Evolutionary conservation across 257 asterid species (phyloP), one percentile per base, ranked within the genome.

Genomic region (Nicotiana attenuata): DNA sequence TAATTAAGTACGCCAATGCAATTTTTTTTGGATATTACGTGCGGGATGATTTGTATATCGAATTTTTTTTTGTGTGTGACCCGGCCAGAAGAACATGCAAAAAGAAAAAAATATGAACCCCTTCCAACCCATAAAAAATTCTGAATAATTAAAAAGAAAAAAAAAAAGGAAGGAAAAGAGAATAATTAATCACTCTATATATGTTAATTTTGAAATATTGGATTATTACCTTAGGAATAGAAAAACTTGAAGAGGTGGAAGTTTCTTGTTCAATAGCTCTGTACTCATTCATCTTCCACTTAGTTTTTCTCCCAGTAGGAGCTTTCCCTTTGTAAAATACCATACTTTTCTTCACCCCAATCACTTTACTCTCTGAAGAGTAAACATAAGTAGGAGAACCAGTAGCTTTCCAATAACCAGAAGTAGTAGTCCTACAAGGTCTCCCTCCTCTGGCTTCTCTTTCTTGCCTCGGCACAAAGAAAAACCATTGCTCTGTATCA

Each of bases 271-370:
- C 35, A 78, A 93, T 93, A 80, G 97, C 97, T 83, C 90, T 87
- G 8, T 93, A 93, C 83, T 93, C 97, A 4, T 93, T 89, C 96
- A 93, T 91, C 47, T 93, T 93, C 98, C 98, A 93, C 73, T 86
- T 81, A 5, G 97, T 93, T 79, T 93, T 92, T 78, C 81, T 85
- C 20, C 98, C 98, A 0, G 81, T 87, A 1, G 97, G 96, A 17
- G 97, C 97, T 87, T 87, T 93, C 53, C 98, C 98, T 19, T 81
- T 84, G 85, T 93, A 93, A 64, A 91, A 93, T 13, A 93, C 97
- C 97, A 92, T 88, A 85, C 96, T 92, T 80, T 88, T 93, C 88
- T 88, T 93, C 61, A 93, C 86, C 22, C 97, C 98, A 64, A 93
- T 92, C 45, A 90, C 90, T 82, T 87, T 89, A 22, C 77, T 81